A percentile compares a stretch with the other conserved stretches of the same genome.
Conservation (phyloP, 192 early-diverging fungal genomes). For the Backusella tarrabulga region DNA sequence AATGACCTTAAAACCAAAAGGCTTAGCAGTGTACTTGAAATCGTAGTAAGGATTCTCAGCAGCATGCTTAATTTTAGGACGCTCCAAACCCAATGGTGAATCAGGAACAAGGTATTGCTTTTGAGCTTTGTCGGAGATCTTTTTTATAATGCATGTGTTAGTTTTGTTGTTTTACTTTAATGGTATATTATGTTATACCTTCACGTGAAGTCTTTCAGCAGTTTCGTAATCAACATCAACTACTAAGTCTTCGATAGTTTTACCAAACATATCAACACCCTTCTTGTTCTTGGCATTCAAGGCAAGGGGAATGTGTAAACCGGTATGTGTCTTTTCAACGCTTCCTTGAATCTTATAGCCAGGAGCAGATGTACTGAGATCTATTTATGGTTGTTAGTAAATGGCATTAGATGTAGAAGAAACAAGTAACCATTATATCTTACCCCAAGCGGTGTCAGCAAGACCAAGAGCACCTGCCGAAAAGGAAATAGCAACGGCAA, state of each 20-base stretch:
- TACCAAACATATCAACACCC: conserved; percentile 38
- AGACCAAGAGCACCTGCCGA: conserved; percentile 1
- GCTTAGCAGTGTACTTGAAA: conserved; percentile 26
- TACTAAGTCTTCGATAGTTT: conserved; percentile 38
- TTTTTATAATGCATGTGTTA: background rate
- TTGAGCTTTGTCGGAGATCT: conserved; percentile 19
- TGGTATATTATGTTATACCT: conserved; percentile 28
- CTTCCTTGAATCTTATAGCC: conserved; percentile 22
- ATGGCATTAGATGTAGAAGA: background rate
- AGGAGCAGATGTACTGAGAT: conserved; percentile 5
- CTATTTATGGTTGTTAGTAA: background rate
- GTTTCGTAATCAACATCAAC: conserved; percentile 55
- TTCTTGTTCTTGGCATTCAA: background rate
- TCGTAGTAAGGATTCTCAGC: conserved; percentile 20
- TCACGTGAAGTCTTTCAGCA: conserved; percentile 48
- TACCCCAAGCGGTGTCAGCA: conserved; percentile 15
- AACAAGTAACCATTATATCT: background rate
- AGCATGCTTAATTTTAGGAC: conserved; percentile 1
- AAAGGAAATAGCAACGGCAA: conserved; percentile 18
- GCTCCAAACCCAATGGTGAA: conserved; percentile 21
- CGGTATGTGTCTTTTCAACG: conserved; percentile 10
- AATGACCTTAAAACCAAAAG: conserved; percentile 43
- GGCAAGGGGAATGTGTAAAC: conserved; percentile 17
- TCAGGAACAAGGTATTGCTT: conserved; percentile 29
- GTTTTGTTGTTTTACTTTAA: background rate